Evolutionary conservation across 1,139 yeast species (phyloP).

Genomic region (Geotrichum cucujoidarum): DNA sequence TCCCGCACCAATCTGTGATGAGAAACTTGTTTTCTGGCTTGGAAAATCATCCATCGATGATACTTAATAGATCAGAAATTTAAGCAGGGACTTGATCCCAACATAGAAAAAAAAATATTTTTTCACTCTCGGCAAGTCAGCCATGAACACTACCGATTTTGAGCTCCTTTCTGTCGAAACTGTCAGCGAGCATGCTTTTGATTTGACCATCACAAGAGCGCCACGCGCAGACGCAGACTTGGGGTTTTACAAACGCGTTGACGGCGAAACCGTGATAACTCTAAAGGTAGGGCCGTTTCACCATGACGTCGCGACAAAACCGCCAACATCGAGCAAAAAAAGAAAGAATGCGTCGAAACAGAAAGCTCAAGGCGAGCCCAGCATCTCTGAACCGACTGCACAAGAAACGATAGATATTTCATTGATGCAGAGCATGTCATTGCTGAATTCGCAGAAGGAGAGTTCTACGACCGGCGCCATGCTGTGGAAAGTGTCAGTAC

Average conservation of each 20-base stretch:
- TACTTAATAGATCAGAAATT: too few relatives aligned
- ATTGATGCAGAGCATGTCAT: conserved; percentile 36
- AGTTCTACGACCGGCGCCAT: conserved; percentile 64
- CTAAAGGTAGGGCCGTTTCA: too few relatives aligned
- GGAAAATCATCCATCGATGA: neutral
- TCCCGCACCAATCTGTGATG: neutral
- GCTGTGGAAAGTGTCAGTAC: conserved; percentile 55
- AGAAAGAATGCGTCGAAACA: neutral
- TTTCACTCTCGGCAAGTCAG: too few relatives aligned
- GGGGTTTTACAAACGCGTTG: conserved; percentile 14
- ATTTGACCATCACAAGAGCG: conserved; percentile 14
- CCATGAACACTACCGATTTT: conserved; percentile 13
- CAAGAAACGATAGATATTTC: conserved; percentile 13
- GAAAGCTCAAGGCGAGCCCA: neutral
- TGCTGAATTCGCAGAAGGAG: conserved; percentile 39
- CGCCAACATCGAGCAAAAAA: too few relatives aligned
- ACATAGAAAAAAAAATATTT: too few relatives aligned
- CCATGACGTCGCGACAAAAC: too few relatives aligned
- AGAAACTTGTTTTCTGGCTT: neutral
- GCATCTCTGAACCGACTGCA: neutral
- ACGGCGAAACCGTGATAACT: conserved; percentile 12
- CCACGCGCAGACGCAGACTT: conserved; percentile 12
- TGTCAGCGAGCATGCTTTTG: conserved; percentile 17
- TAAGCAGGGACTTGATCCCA: too few relatives aligned
- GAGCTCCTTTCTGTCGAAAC: conserved; percentile 6